Conservation (phyloP, 1,284 basidiomycete species). For the Rhodotorula sp. region DNA sequence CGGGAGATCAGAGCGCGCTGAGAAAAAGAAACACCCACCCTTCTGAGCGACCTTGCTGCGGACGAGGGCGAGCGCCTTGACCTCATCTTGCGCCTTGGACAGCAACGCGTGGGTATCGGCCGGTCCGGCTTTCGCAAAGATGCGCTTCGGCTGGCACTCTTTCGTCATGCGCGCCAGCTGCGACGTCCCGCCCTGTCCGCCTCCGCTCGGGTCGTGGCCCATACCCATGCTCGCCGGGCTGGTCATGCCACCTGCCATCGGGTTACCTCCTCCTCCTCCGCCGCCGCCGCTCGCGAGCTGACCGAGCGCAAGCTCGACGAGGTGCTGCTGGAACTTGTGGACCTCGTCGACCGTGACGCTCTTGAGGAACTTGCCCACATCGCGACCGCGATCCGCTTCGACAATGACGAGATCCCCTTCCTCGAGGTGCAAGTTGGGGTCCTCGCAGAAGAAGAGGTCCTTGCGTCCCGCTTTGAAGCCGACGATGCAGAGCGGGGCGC, state of each 20-base stretch:
- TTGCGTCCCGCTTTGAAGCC: constrained; percentile 96
- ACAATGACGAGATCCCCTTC: constrained; percentile 92
- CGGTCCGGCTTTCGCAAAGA: constrained; percentile 84
- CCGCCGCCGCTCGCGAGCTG: constrained; percentile 27
- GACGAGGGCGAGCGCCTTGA: constrained; percentile 86
- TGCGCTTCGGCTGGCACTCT: constrained; percentile 94
- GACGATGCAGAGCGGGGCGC: constrained; percentile 90
- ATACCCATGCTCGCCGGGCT: not conserved
- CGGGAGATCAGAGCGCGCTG: too few species aligned
- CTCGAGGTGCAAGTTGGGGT: constrained; percentile 57
- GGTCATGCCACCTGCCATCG: not conserved
- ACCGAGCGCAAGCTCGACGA: constrained; percentile 50
- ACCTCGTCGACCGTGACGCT: constrained; percentile 85
- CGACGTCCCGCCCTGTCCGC: constrained; percentile 19
- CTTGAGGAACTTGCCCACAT: constrained; percentile 53
- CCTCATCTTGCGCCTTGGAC: constrained; percentile 82
- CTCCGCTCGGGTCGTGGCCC: not conserved
- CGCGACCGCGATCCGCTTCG: constrained; percentile 81
- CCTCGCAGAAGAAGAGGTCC: constrained; percentile 85
- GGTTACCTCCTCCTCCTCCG: constrained; percentile 1
- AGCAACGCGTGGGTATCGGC: constrained; percentile 77
- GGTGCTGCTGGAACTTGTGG: constrained; percentile 78
- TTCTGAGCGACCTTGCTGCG: constrained; percentile 86
- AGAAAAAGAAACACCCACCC: constrained; percentile 46
- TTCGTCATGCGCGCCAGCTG: constrained; percentile 55